Conservation (phyloP, 2,329 filamentous ascomycete species). For the Xylariaceae sp. region DNA sequence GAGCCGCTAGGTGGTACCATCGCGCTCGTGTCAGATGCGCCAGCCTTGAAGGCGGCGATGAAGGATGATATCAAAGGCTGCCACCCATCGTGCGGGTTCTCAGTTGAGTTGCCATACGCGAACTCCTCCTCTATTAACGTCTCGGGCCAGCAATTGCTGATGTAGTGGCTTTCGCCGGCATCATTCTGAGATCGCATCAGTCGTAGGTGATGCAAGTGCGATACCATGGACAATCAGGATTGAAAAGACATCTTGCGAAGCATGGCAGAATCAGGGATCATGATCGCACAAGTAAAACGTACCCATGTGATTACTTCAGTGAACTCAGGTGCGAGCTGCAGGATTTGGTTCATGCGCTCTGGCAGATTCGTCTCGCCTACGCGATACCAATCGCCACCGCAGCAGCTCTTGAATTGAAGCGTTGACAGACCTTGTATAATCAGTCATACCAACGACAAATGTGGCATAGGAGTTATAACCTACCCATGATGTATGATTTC, state of each 20-base stretch:
- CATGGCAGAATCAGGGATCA: background rate
- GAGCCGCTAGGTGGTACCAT: constrained; percentile 21
- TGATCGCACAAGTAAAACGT: constrained; percentile 9
- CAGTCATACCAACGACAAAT: background rate
- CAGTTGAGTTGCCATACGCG: constrained; percentile 30
- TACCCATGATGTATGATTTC: constrained; percentile 36
- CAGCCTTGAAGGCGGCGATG: constrained; percentile 33
- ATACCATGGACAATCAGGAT: background rate
- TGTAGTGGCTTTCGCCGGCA: constrained; percentile 37
- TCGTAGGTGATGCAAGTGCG: background rate
- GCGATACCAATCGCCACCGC: constrained; percentile 32
- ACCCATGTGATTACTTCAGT: constrained; percentile 34
- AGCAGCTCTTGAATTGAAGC: constrained; percentile 34
- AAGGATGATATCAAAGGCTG: constrained; percentile 36
- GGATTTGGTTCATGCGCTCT: constrained; percentile 36
- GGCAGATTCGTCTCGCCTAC: constrained; percentile 35
- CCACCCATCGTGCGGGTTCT: constrained; percentile 32
- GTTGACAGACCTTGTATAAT: constrained; percentile 25
- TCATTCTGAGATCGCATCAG: constrained; percentile 28
- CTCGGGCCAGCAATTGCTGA: constrained; percentile 34
- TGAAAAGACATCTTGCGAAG: too few species aligned
- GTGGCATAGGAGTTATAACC: constrained; percentile 11
- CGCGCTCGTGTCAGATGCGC: constrained; percentile 16
- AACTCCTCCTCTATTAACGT: constrained; percentile 26
- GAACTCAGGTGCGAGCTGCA: constrained; percentile 32